Evolutionary conservation across 1,284 basidiomycete genomes (phyloP).

Genomic region (Cryptococcus wingfieldii): DNA sequence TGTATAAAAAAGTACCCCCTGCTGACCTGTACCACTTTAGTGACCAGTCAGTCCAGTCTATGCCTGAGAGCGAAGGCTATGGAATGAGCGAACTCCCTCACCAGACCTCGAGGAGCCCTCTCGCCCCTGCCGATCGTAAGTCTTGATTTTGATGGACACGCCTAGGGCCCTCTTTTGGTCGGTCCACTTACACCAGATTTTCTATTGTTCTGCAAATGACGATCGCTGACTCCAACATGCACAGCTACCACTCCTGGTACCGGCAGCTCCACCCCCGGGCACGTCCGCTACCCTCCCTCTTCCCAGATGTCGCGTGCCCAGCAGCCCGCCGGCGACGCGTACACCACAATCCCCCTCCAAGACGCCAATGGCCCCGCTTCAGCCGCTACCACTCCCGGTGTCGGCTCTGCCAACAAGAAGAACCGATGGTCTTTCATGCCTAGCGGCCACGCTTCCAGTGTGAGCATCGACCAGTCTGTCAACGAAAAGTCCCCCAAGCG

Average conservation of each 20-base stretch:
- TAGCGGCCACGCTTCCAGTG: slow-evolving; percentile 5
- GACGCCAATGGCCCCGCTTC: slow-evolving; percentile 9
- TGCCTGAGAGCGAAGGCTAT: slow-evolving; percentile 16
- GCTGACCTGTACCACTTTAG: slow-evolving; percentile 4
- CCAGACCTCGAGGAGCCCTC: slow-evolving; percentile 18
- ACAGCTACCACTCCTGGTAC: slow-evolving; percentile 2
- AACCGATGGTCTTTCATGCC: slow-evolving; percentile 31
- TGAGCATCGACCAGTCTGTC: slow-evolving; percentile 8
- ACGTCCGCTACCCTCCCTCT: slow-evolving; percentile 40
- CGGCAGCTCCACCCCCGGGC: slow-evolving; percentile 5
- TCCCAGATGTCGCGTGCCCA: slow-evolving; percentile 13
- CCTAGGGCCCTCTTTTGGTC: not conserved
- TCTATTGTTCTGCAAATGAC: not conserved
- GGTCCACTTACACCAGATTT: not conserved
- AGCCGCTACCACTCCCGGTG: slow-evolving; percentile 7
- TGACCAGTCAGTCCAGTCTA: slow-evolving; percentile 21
- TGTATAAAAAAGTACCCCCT: not conserved
- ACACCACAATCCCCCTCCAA: slow-evolving; percentile 36
- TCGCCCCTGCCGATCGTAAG: slow-evolving; percentile 16
- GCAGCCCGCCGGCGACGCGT: slow-evolving; percentile 11
- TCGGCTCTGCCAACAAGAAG: slow-evolving; percentile 22
- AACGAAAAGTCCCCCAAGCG: slow-evolving; percentile 17
- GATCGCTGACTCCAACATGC: not conserved
- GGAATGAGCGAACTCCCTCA: slow-evolving; percentile 12
- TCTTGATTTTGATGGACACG: not conserved